Conservation (phyloP, 2,329 filamentous ascomycete species). For the Cladorrhinum sp. region DNA sequence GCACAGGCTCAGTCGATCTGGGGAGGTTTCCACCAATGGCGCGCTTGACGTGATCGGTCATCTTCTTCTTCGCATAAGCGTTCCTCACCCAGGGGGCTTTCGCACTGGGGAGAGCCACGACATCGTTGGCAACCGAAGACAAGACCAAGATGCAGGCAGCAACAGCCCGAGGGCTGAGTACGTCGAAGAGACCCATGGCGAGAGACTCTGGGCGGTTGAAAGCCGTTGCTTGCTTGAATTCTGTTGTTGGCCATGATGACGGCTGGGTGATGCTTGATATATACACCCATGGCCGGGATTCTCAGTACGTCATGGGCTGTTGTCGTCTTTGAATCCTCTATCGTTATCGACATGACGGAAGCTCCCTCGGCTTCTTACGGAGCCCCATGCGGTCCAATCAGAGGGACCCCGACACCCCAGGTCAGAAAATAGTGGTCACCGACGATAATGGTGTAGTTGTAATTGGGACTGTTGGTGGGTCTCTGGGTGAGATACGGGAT, state of each 20-base stretch:
- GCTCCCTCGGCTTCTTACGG: background rate
- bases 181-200: constrained; percentile 18
- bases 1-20: constrained; percentile 8
- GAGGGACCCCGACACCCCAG: background rate
- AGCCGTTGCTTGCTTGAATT: background rate
- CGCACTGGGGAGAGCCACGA: constrained; percentile 25
- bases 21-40: constrained; percentile 24
- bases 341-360: background rate
- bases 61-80: constrained; percentile 25
- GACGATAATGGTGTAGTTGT: no score
- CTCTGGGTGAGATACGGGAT: background rate
- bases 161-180: constrained; percentile 19
- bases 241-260: background rate
- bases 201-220: background rate
- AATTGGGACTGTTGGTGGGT: no score
- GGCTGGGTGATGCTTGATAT: background rate
- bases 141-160: constrained; percentile 20
- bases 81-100: constrained; percentile 29
- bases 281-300: background rate
- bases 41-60: constrained; percentile 25
- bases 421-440: no score
- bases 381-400: background rate
- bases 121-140: constrained; percentile 25
- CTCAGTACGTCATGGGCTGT: background rate
- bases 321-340: background rate